Evolutionary conservation across 2,329 filamentous ascomycete genomes (phyloP).

Genomic region (Botrytis pseudocinerea): DNA sequence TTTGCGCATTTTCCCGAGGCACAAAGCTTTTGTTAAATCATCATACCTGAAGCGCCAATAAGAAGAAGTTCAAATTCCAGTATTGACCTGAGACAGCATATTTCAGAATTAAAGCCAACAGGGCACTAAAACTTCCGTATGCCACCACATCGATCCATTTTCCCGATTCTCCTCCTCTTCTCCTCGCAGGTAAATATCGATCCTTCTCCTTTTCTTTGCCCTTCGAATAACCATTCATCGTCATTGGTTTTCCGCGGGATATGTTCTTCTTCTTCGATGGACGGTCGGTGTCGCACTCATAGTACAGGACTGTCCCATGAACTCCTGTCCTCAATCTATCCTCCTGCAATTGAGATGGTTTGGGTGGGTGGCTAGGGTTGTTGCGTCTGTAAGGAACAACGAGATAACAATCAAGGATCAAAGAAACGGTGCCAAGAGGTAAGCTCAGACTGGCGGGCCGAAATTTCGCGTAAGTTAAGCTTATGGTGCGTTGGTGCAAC

Average conservation of each 20-base stretch:
- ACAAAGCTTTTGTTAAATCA: no score
- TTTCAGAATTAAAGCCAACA: conserved; percentile 16
- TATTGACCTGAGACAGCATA: conserved; percentile 20
- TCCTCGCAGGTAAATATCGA: conserved; percentile 18
- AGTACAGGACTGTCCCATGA: conserved; percentile 1
- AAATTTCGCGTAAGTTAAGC: conserved; percentile 4
- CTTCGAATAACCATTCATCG: conserved; percentile 22
- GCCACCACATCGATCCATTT: conserved; percentile 18
- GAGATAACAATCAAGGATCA: background rate
- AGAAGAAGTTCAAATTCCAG: conserved; percentile 24
- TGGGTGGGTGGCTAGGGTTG: background rate
- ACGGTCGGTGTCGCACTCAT: conserved; percentile 11
- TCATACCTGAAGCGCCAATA: conserved; percentile 23
- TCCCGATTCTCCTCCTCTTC: background rate
- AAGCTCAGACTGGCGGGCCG: conserved; percentile 5
- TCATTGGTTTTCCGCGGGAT: conserved; percentile 8
- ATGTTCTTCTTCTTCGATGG: conserved; percentile 20
- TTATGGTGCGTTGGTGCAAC: background rate
- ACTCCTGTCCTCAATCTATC: background rate
- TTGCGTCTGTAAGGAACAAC: background rate
- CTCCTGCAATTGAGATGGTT: background rate
- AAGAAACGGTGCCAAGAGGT: conserved; percentile 9
- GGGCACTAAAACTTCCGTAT: conserved; percentile 8
- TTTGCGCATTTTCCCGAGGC: background rate
- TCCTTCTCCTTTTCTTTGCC: conserved; percentile 23